These are phyloP conservation scores for Stellera chamaejasme DNA, from an alignment of 345 rosid species.

Conservation along the genomic window DNA sequence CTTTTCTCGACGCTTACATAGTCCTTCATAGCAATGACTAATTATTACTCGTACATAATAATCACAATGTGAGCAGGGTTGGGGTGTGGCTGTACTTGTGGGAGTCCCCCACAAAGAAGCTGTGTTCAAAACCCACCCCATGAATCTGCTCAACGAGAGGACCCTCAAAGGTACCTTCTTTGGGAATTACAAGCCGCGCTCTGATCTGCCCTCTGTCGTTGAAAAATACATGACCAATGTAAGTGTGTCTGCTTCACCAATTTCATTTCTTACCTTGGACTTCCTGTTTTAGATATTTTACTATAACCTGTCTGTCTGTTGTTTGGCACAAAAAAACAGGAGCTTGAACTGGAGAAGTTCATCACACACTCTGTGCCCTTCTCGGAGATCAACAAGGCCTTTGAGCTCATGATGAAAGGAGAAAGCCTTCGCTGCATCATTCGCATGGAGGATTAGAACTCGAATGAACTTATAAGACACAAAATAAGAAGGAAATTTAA, in stretches of 20 bases:
- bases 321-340: slow-evolving; percentile 9
- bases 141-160: slow-evolving; percentile 36
- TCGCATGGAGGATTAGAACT: slow-evolving; percentile 23
- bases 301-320: not conserved
- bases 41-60: not conserved
- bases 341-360: slow-evolving; percentile 40
- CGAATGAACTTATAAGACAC: too few species aligned
- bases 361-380: slow-evolving; percentile 32
- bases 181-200: slow-evolving; percentile 49
- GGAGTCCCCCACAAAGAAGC: slow-evolving; percentile 46
- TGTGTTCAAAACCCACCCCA: slow-evolving; percentile 39
- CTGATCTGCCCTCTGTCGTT: slow-evolving; percentile 37
- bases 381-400: slow-evolving; percentile 40
- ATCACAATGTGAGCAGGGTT: slow-evolving; percentile 22
- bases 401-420: slow-evolving; percentile 34
- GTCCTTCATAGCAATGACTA: not conserved
- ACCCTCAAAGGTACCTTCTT: slow-evolving; percentile 53
- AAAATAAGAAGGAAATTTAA: too few species aligned
- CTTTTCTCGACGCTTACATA: not conserved
- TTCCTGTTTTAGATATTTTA: not conserved
- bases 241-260: not conserved
- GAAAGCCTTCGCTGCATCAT: slow-evolving; percentile 45
- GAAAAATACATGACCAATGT: slow-evolving; percentile 52
- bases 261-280: too few species aligned
- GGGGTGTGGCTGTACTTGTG: slow-evolving; percentile 49